Evolutionary conservation across 1,139 yeast species (phyloP).

Genomic region (Pneumocystis murina): DNA sequence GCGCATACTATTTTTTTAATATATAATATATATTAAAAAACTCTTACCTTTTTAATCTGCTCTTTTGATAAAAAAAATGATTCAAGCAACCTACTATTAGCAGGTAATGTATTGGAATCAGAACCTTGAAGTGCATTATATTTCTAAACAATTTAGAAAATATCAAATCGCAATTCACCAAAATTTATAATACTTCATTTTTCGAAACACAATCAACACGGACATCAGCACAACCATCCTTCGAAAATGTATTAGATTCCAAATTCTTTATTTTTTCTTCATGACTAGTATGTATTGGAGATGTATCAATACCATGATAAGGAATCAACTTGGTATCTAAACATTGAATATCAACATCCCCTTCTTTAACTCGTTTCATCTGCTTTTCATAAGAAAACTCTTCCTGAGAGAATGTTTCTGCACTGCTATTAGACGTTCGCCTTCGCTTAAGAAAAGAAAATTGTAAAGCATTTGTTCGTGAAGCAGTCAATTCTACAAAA

Average conservation of each 20-base stretch:
- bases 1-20: background rate
- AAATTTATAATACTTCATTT: background rate
- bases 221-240: background rate
- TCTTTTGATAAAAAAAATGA: background rate
- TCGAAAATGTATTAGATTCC: background rate
- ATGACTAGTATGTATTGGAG: background rate
- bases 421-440: background rate
- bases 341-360: background rate
- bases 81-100: background rate
- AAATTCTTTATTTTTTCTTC: background rate
- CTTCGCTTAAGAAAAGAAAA: background rate
- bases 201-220: background rate
- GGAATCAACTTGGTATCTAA: background rate
- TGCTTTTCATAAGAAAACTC: background rate
- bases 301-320: background rate
- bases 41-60: background rate
- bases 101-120: background rate
- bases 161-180: background rate
- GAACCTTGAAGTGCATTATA: background rate
- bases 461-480: background rate
- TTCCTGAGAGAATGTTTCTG: background rate
- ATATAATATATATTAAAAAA: background rate
- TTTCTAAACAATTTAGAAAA: background rate
- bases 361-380: background rate
- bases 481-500: background rate